These are phyloP conservation scores for Ochromonas danica DNA, from an alignment of 108 stramenopile genomes.

Conservation along the genomic window DNA sequence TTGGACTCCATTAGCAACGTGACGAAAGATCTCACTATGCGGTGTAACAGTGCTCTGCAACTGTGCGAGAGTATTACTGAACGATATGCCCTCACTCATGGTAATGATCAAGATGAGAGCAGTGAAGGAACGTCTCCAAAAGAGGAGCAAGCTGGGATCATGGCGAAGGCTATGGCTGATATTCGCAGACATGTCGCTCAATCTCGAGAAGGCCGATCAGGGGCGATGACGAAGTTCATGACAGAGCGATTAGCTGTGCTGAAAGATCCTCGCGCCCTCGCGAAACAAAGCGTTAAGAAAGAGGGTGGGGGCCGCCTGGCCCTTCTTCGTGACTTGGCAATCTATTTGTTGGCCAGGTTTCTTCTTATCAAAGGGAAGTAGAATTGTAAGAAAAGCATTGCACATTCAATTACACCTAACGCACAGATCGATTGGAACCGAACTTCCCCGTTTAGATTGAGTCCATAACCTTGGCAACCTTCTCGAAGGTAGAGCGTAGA, in stretches of 20 bases:
- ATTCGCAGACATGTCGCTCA: neutral
- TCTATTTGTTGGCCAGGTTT: neutral
- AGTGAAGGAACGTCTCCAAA: neutral
- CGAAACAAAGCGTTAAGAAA: neutral
- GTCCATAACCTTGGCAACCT: too few relatives aligned
- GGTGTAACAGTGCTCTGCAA: neutral
- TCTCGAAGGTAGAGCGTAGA: too few relatives aligned
- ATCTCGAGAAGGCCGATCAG: neutral
- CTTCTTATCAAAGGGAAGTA: conserved; percentile 9
- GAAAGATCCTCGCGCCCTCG: neutral
- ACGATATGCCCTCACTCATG: neutral
- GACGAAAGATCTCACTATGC: neutral
- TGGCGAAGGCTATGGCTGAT: neutral
- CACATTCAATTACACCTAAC: too few relatives aligned
- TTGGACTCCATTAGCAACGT: neutral
- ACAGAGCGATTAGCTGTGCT: neutral
- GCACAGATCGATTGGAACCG: too few relatives aligned
- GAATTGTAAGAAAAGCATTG: too few relatives aligned
- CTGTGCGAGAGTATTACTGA: neutral
- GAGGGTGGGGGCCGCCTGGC: neutral
- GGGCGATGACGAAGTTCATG: neutral
- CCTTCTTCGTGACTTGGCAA: neutral
- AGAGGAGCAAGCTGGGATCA: neutral
- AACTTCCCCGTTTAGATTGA: too few relatives aligned
- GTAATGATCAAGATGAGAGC: neutral